Base-by-base conservation (phyloP, 2,329 filamentous ascomycete genomes). In the Pseudogymnoascus destructans region DNA sequence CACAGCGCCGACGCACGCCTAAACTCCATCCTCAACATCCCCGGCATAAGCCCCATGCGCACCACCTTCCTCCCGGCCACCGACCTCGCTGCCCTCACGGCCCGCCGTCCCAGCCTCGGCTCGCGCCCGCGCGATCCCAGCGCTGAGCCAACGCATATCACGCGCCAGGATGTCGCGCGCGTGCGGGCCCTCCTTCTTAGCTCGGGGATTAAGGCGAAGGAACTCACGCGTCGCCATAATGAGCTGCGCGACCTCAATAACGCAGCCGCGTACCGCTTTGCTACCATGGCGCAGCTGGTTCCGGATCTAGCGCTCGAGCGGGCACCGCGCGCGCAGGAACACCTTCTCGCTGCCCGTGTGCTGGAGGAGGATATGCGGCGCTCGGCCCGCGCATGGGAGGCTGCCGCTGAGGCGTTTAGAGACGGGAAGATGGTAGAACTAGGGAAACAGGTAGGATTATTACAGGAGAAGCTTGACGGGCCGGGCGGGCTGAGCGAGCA, bases 201-300 rank as follows among this genome's bases (percentile, higher is more conserved):
- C 62, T 89, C 89, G 0, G 91, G 90, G n/a, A 84, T 96, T 67
- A 95, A 95, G 72, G 91, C 92, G 0, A 84, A 84, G 66, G 88
- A 93, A 67, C 87, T 96, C 58, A 77, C 78, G 25, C 79, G 83
- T 3, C 80, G 85, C 52, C 83, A 86, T 3, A 62, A 61, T 13
- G 68, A 68, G 54, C 54, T 60, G n/a, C 60, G 63, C 36, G 64
- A 68, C 46, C 57, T 69, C 3, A 58, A 57, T 21, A 59, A 52
- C 10, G 57, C 62, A 1, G 56, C 64, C 0, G 60, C 61, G 1
- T 59, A 57, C 4, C 21, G 58, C 7, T 68, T 66, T 25, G 32
- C 55, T 6, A 68, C 59, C n/a, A 62, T 58, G 60, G 72, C 55
- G 59, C 25, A 56, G 2, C 54, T 69, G 4, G 56, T 63, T 1